These are phyloP conservation scores for Biancaea sappan DNA, from an alignment of 306 rosid species.

Conservation along the genomic window DNA sequence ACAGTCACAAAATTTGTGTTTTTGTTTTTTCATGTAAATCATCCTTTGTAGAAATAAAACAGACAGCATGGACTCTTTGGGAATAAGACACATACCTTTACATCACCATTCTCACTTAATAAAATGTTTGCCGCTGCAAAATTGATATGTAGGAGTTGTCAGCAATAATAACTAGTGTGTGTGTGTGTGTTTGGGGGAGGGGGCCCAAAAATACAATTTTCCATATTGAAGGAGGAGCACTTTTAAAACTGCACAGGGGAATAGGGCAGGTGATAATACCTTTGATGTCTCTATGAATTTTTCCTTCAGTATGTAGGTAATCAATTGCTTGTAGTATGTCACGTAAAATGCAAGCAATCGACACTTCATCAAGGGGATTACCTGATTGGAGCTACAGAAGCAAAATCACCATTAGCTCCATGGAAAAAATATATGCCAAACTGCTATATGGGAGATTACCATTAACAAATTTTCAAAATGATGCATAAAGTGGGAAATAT, in stretches of 20 bases:
- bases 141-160: neutral
- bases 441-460: constrained; percentile 16
- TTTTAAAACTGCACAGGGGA: neutral
- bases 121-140: constrained; percentile 20
- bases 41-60: neutral
- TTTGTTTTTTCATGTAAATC: neutral
- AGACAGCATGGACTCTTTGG: neutral
- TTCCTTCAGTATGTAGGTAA: constrained; percentile 13
- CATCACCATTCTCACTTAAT: constrained; percentile 41
- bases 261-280: neutral
- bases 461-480: constrained; percentile 9
- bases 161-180: neutral
- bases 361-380: constrained; percentile 15
- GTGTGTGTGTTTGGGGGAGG: no score
- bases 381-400: constrained; percentile 21
- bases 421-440: neutral
- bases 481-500: neutral
- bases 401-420: neutral
- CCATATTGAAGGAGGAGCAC: neutral
- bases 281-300: constrained; percentile 19
- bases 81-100: constrained; percentile 53
- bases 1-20: neutral
- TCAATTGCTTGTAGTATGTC: constrained; percentile 2
- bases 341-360: constrained; percentile 12
- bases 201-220: neutral